These are phyloP conservation scores for Alternaria brassicae DNA, from an alignment of 2,329 filamentous ascomycete species.

Conservation along the genomic window DNA sequence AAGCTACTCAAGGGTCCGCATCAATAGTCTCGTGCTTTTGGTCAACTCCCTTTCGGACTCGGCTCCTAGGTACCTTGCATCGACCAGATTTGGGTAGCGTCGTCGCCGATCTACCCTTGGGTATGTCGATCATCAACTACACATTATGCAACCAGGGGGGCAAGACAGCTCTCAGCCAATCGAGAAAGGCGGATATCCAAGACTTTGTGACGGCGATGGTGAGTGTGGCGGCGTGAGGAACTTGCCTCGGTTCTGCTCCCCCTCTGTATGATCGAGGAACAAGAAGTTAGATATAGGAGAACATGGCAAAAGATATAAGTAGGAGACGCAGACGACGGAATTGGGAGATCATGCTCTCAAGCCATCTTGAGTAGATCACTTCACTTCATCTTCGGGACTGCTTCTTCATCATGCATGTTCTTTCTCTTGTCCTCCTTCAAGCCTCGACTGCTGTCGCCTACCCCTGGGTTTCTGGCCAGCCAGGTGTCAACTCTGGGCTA, in stretches of 20 bases:
- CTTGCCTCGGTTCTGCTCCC: constrained; percentile 1
- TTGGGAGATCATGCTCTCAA: neutral
- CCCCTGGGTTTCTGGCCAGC: constrained; percentile 28
- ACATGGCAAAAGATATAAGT: constrained; percentile 2
- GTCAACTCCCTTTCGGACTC: neutral
- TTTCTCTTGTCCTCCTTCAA: constrained; percentile 27
- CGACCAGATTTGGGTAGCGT: neutral
- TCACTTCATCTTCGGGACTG: neutral
- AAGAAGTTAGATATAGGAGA: neutral
- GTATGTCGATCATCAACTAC: constrained; percentile 6
- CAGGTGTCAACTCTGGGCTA: constrained; percentile 28
- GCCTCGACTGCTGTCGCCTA: constrained; percentile 25
- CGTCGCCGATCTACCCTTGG: neutral
- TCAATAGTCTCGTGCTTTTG: neutral
- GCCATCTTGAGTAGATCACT: neutral
- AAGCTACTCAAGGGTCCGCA: neutral
- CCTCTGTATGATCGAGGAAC: neutral
- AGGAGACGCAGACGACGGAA: neutral
- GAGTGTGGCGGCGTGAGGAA: neutral
- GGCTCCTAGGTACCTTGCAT: neutral
- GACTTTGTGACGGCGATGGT: neutral
- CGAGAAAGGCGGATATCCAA: neutral
- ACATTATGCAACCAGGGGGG: neutral
- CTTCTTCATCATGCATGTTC: constrained; percentile 20
- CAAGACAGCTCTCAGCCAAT: neutral